Base-by-base conservation (phyloP, 306 rosid species). In the Inga leiocalycina region DNA sequence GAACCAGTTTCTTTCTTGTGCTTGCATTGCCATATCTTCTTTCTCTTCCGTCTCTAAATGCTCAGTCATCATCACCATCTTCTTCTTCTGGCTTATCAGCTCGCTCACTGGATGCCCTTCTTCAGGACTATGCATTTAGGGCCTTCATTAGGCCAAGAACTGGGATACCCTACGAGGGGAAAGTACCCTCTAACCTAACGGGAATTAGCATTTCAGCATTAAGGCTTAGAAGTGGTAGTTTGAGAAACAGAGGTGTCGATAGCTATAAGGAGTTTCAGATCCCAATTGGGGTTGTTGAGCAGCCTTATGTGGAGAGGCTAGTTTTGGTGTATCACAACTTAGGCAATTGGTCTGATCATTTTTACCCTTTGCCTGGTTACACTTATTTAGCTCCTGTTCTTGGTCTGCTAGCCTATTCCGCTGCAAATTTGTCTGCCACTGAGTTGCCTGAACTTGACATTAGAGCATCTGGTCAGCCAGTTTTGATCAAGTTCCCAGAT, bases 281-380 rank as follows among this genome's bases (percentile, higher is more conserved):
- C 83, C 92, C 94, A 49, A 30, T 4, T 65, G 89, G 92, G 37
- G 85, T 91, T 70, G 20, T 75, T 34, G 91, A 84, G 32, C 70
- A 83, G 46, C 94, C 94, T 52, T 86, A 86, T 85, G 82, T 83
- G 75, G 67, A 86, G 46, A 86, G 90, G 79, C 70, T 91, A 41
- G 90, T 77, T 1, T 81, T 89, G 80, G 90, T 91, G 0, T 86
- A 91, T 73, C 94, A 91, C 8, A 91, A 88, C 72, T 51, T 91
- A 17, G 94, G 91, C 49, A 91, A 89, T 45, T 86, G 87, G 88
- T 88, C 92, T 76, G 17, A 88, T 14, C 6, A 1, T 8, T 76
- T 86, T 70, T 91, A 89, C 79, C 87, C 94, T 81, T 79, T 91
- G 52, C 89, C 87, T 32, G 91, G 92, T 46, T 88, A 67, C 66